Base-by-base conservation (phyloP, 2,329 filamentous ascomycete genomes). In the Stagonosporopsis tanaceti region DNA sequence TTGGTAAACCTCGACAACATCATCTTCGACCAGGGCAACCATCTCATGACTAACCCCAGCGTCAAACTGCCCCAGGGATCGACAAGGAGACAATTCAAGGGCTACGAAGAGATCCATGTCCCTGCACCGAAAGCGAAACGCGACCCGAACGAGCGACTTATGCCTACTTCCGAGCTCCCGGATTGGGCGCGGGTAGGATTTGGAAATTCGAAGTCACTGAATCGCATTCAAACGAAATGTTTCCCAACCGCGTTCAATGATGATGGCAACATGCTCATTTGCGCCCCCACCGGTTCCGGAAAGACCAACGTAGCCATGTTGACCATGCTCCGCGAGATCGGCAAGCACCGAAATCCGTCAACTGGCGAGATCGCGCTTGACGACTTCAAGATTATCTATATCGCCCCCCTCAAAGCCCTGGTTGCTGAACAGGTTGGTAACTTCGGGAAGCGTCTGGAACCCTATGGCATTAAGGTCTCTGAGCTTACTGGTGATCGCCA, bases 271-370 rank as follows among this genome's bases (percentile, higher is more conserved):
- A 93, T 99, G 91, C 89, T 99, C 53, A 90, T 99, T 72, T 99
- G 95, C 76, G 96, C 95, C 6, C 95, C 95, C 1, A 99, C 95
- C 47, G 95, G 95, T 65, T 97, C 93, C 75, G 95, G 95, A 73
- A 99, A 99, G 81, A 99, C 95, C 1, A 99, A 99, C 71, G 95
- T 99, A 48, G 94, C 94, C 39, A 98, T 99, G 94, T 83, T 99
- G 62, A 89, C 94, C 2, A 98, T 99, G 72, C 84, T 99, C 37
- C 91, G 94, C 61, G 96, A 99, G 76, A 93, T 99, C 72, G 95
- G 95, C 60, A 99, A 98, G 81, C 89, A 99, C 73, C 87, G 94
- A 56, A 89, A 99, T 70, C 87, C 91, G 0, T 82, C 89, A 61
- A 97, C 92, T 0, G 95, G 95, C n/a, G 90, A 96, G 59, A 95